Conservation (phyloP, 1,139 yeast genomes). For the Barnettozyma hawaiiensis region DNA sequence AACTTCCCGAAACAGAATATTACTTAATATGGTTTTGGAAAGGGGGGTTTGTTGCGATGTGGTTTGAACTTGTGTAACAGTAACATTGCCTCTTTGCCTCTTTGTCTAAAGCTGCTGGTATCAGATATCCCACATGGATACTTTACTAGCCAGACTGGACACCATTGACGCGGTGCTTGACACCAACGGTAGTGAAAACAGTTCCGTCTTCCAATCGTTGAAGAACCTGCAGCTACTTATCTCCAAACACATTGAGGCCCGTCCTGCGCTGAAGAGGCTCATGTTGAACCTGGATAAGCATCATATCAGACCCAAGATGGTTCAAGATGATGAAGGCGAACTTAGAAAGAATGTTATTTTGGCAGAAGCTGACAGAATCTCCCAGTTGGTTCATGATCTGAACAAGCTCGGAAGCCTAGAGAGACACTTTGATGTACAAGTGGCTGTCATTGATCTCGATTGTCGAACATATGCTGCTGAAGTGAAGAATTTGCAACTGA, state of each 20-base stretch:
- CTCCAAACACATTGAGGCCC: slow-evolving; percentile 9
- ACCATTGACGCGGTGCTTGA: neutral
- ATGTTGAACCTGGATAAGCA: slow-evolving; percentile 11
- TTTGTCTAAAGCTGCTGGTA: too few relatives aligned
- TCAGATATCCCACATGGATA: neutral
- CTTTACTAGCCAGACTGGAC: neutral
- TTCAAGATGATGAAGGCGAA: slow-evolving; percentile 5
- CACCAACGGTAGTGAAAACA: neutral
- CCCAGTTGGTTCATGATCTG: slow-evolving; percentile 2
- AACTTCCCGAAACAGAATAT: neutral
- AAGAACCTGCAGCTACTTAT: slow-evolving; percentile 5
- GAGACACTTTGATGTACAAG: neutral
- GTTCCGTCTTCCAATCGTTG: slow-evolving; percentile 3
- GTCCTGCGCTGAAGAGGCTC: slow-evolving; percentile 9
- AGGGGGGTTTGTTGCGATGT: neutral
- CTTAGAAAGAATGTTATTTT: slow-evolving; percentile 10
- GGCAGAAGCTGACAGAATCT: slow-evolving; percentile 11
- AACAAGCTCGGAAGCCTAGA: slow-evolving; percentile 4
- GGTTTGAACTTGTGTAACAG: neutral
- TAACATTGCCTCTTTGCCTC: too few relatives aligned
- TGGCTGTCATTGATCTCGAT: slow-evolving; percentile 1
- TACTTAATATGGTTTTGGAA: neutral
- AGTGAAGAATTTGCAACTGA: slow-evolving; percentile 13
- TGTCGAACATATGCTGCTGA: slow-evolving; percentile 2
- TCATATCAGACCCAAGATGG: slow-evolving; percentile 4